phyloP scores from a whole-genome alignment of 768 basidiomycete genomes.

The Rhizopogon roseolus region DNA sequence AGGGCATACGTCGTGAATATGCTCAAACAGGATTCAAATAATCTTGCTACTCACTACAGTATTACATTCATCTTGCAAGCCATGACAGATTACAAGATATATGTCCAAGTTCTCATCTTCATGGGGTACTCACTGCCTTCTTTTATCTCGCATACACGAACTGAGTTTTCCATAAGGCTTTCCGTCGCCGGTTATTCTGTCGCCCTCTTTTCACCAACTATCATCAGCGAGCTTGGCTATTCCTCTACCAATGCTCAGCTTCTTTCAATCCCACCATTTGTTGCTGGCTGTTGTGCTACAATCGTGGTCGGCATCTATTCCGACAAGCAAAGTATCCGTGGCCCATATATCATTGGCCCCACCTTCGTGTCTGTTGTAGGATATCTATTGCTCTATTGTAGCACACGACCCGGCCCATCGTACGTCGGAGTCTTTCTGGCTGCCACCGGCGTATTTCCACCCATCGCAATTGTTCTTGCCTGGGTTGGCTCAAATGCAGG shows the following conservation, averaged over 20 bases:
- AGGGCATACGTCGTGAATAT: conserved; percentile 31
- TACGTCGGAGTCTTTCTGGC: conserved; percentile 48
- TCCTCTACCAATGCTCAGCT: conserved; percentile 45
- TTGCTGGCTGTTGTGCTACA: conserved; percentile 39
- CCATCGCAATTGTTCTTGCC: conserved; percentile 40
- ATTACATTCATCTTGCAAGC: conserved; percentile 45
- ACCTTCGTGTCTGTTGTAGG: conserved; percentile 43
- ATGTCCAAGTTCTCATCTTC: conserved; percentile 30
- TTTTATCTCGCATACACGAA: neutral
- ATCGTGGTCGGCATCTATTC: conserved; percentile 37
- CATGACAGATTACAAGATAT: conserved; percentile 40
- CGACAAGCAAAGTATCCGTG: conserved; percentile 38
- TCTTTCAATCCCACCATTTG: conserved; percentile 46
- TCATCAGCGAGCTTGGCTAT: conserved; percentile 46
- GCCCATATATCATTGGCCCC: conserved; percentile 44
- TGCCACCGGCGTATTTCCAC: conserved; percentile 49
- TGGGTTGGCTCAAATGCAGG: conserved; percentile 55
- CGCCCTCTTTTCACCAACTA: conserved; percentile 48
- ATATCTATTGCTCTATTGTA: conserved; percentile 44
- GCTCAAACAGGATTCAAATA: conserved; percentile 40
- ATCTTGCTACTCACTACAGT: conserved; percentile 40
- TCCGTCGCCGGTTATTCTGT: conserved; percentile 44
- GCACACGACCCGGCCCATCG: conserved; percentile 15
- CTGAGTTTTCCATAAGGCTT: conserved; percentile 20
- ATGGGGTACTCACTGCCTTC: conserved; percentile 29